Percentiles rank a stretch among this genome's conserved stretches.
phyloP scores from a whole-genome alignment of 345 rosid genomes.

The Cardamine occulta region DNA sequence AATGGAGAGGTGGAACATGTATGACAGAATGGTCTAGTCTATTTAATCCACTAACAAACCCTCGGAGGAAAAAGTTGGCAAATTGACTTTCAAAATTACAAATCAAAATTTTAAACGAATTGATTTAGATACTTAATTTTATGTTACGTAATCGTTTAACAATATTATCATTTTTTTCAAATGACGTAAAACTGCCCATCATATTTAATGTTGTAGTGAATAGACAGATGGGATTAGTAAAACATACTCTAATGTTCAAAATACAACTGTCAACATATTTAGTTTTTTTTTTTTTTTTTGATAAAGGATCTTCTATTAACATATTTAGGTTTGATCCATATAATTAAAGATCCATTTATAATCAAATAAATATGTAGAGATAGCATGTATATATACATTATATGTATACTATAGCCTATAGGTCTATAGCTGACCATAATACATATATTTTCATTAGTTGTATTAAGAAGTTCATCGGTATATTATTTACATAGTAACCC shows the following conservation, averaged over 20 bases:
- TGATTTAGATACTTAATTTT: constrained; percentile 4
- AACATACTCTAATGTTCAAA: constrained; percentile 34
- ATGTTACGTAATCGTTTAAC: constrained; percentile 32
- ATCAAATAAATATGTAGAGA: neutral
- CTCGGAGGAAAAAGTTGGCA: constrained; percentile 27
- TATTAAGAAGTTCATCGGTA: neutral
- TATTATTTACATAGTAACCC: too few relatives aligned
- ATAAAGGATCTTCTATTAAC: neutral
- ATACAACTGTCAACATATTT: constrained; percentile 39
- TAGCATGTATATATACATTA: neutral
- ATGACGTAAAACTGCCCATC: constrained; percentile 33
- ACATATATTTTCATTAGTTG: neutral
- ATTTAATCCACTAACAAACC: constrained; percentile 17
- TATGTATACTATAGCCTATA: neutral
- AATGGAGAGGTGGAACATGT: constrained; percentile 40
- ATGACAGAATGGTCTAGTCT: constrained; percentile 42
- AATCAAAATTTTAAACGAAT: constrained; percentile 24
- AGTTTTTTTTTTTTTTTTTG: constrained; percentile 1
- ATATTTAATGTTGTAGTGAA: constrained; percentile 22
- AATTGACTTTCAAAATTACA: constrained; percentile 32
- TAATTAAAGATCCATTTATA: neutral
- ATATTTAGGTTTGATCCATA: constrained; percentile 33
- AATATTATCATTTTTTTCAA: constrained; percentile 31
- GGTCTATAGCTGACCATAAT: neutral
- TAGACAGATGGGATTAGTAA: constrained; percentile 34